Evolutionary conservation across 2,329 filamentous ascomycete genomes (phyloP).

Genomic region (Colletotrichum eremochloae): DNA sequence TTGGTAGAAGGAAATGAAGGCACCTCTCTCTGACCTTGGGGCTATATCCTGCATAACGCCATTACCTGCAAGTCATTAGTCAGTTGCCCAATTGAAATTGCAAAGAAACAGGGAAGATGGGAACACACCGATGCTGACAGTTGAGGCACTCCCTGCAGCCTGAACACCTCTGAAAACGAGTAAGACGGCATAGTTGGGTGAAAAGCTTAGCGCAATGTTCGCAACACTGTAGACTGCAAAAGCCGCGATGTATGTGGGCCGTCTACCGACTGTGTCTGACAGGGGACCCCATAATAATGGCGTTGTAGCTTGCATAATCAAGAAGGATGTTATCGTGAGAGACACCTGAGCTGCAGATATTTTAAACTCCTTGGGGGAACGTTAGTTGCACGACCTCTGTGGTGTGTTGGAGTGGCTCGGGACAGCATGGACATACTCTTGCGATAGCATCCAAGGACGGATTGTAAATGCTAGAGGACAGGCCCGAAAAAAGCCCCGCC

Average conservation of each 20-base stretch:
- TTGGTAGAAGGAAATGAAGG: conserved; percentile 51
- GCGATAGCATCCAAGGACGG: conserved; percentile 58
- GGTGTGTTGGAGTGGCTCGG: background rate
- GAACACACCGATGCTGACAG: conserved; percentile 59
- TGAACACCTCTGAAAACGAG: conserved; percentile 62
- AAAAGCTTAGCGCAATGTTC: conserved; percentile 60
- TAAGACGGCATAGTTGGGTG: conserved; percentile 57
- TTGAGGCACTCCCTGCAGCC: conserved; percentile 62
- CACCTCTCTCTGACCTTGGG: conserved; percentile 48
- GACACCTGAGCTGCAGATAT: conserved; percentile 51
- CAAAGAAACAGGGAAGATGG: background rate
- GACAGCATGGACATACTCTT: conserved; percentile 42
- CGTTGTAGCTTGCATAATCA: conserved; percentile 64
- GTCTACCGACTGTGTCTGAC: conserved; percentile 61
- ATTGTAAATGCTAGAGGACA: conserved; percentile 66
- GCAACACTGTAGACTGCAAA: conserved; percentile 61
- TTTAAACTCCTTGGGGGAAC: conserved; percentile 45
- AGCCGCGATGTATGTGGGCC: conserved; percentile 59
- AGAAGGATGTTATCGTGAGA: conserved; percentile 61
- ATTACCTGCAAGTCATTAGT: conserved; percentile 31
- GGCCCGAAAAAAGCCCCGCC: conserved; percentile 65
- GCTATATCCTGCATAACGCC: conserved; percentile 52
- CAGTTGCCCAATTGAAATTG: background rate
- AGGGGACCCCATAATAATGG: conserved; percentile 63
- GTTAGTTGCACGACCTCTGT: background rate